Evolutionary conservation across 163 green algal genomes (phyloP), one percentile per base, ranked within the genome.

Genomic region (Prototheca stagnorum): DNA sequence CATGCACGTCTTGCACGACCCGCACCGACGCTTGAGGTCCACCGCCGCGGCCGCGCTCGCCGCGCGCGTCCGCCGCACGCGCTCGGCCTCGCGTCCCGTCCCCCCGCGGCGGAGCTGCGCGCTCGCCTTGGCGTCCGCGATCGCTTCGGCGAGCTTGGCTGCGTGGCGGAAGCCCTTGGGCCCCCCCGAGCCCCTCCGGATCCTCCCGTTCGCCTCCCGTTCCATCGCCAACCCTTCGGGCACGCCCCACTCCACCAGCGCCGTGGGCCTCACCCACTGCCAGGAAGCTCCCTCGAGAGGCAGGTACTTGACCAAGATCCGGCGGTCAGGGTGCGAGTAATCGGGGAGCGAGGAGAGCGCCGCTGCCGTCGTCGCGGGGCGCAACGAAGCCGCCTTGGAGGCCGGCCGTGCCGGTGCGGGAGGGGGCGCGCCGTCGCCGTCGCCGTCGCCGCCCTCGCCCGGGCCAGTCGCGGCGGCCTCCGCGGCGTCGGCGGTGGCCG

Each of bases 1-100:
- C 42, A 73, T 57, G 66, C 71, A 80, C 5, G 70, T 64, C 36
- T 68, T 54, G 56, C 72, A 81, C 19, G 39, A 35, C 25, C 68
- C 64, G 48, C 72, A 81, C 53, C 62, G 61, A 41, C 56, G 47
- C 37, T 64, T 71, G 15, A 67, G 27, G 41, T 78, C 67, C 27
- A 71, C 57, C 11, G 47, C 48, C 4, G 60, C 65, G 6, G 71
- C 70, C 1, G 54, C 47, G 5, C 57, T 45, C 3, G 69, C 64
- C 15, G 71, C 71, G 31, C 49, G 44, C 1, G 53, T 70, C 35
- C 54, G 61, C 22, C 61, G 47, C 61, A 70, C 64, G 34, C 54
- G 53, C 6, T 70, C 54, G 9, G 39, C 50, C 23, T 57, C 49
- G 40, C 50, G 20, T 21, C 28, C 40, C 24, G 43, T 31, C 12